Conservation (phyloP, 2,329 filamentous ascomycete genomes). For the Cladorrhinum sp. region DNA sequence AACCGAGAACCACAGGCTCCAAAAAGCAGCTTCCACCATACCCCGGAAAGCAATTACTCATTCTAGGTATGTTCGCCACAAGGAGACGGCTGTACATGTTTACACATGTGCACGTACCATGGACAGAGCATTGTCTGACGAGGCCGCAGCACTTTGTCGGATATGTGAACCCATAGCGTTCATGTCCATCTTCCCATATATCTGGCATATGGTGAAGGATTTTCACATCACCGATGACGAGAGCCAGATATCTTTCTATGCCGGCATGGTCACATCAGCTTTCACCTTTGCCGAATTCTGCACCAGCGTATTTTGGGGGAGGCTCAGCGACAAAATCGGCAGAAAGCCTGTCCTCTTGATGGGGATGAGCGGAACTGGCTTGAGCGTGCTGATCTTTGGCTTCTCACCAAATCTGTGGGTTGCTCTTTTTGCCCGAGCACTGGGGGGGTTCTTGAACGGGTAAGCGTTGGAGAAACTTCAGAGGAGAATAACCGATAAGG, state of each 20-base stretch:
- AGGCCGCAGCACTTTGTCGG: constrained; percentile 67
- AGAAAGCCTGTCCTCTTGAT: constrained; percentile 88
- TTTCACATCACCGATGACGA: constrained; percentile 80
- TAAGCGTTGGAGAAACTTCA: constrained; percentile 42
- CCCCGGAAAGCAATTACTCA: constrained; percentile 47
- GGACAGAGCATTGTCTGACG: constrained; percentile 15
- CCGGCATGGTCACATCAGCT: constrained; percentile 91
- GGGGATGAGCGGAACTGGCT: constrained; percentile 83
- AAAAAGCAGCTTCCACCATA: constrained; percentile 36
- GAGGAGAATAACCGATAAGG: not conserved
- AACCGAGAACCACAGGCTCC: constrained; percentile 5
- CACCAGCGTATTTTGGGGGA: constrained; percentile 88
- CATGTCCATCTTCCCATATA: constrained; percentile 99
- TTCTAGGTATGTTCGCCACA: constrained; percentile 43
- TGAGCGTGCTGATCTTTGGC: constrained; percentile 91
- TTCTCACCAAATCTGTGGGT: constrained; percentile 79
- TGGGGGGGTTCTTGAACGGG: constrained; percentile 92
- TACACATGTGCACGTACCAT: not conserved
- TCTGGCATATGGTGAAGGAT: constrained; percentile 94
- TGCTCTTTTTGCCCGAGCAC: constrained; percentile 80
- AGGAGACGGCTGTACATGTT: too few relatives aligned
- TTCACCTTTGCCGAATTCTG: constrained; percentile 96
- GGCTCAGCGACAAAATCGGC: constrained; percentile 85
- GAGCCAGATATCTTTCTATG: constrained; percentile 82
- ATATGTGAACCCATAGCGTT: constrained; percentile 99